A percentile compares a stretch with the other conserved stretches of the same genome.
Evolutionary conservation across 129 eudicot genomes (phyloP).

Genomic region (Escallonia rubra): DNA sequence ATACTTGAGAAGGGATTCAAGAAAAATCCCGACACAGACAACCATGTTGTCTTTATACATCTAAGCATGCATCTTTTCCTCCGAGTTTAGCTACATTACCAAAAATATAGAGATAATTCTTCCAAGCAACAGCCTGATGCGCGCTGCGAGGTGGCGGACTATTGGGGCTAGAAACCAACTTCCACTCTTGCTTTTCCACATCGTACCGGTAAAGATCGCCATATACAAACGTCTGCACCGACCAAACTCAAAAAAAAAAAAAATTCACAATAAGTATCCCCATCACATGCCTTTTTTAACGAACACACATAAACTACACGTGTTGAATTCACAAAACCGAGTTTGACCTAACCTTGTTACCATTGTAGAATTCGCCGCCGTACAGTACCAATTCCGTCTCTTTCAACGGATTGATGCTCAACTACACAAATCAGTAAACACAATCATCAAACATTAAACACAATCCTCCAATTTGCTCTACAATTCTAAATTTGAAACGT

Average conservation of each 20-base stretch:
- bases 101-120: conserved; percentile 79
- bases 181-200: conserved; percentile 92
- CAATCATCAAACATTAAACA: conserved; percentile 2
- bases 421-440: conserved; percentile 31
- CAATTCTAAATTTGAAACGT: no score
- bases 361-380: conserved; percentile 98
- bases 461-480: no score
- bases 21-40: not conserved
- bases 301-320: not conserved
- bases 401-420: conserved; percentile 83
- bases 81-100: conserved; percentile 36
- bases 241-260: not conserved
- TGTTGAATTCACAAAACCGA: not conserved
- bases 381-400: conserved; percentile 78
- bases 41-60: no score
- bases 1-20: not conserved
- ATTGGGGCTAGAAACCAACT: conserved; percentile 84
- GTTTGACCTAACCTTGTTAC: conserved; percentile 60
- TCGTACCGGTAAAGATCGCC: conserved; percentile 92
- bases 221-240: conserved; percentile 80
- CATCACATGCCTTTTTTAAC: no score
- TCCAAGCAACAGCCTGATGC: conserved; percentile 96
- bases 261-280: no score
- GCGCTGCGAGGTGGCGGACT: conserved; percentile 99
- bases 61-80: not conserved